Evolutionary conservation across 2,329 filamentous ascomycete species (phyloP).

Genomic region (Bipolaris zeicola): DNA sequence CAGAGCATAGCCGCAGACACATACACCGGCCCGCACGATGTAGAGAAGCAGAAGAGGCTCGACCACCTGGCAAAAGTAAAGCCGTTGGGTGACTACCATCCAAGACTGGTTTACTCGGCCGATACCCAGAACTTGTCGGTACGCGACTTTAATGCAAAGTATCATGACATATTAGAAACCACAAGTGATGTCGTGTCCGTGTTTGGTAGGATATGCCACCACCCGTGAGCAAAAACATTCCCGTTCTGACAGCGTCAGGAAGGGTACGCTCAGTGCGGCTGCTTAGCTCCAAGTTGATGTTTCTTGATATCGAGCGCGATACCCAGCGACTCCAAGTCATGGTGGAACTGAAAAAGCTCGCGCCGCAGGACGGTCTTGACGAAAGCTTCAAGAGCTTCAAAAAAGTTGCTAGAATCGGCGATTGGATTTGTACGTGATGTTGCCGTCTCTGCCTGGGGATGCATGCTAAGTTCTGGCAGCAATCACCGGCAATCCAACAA

Average conservation of each 20-base stretch:
- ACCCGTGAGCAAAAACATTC: background rate
- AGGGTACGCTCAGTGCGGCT: constrained; percentile 74
- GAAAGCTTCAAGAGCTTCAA: constrained; percentile 65
- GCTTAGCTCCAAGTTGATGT: constrained; percentile 78
- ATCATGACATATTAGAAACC: constrained; percentile 34
- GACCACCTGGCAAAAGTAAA: constrained; percentile 59
- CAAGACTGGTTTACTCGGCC: constrained; percentile 49
- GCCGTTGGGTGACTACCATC: constrained; percentile 61
- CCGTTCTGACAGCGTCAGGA: constrained; percentile 58
- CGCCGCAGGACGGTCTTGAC: constrained; percentile 41
- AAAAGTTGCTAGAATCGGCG: constrained; percentile 75
- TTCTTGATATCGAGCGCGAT: constrained; percentile 79
- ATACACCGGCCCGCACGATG: constrained; percentile 47
- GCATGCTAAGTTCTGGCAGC: constrained; percentile 50
- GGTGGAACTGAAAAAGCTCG: constrained; percentile 66
- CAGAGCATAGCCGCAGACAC: constrained; percentile 26
- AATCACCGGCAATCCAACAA: constrained; percentile 71
- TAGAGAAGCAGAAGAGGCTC: constrained; percentile 59
- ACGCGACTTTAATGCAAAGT: constrained; percentile 39
- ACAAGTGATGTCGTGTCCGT: constrained; percentile 40
- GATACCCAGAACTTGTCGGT: constrained; percentile 29
- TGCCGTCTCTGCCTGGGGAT: constrained; percentile 4
- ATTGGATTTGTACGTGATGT: constrained; percentile 73
- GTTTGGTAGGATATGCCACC: constrained; percentile 37
- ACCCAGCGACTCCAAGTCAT: constrained; percentile 76